Evolutionary conservation across 2,329 filamentous ascomycete genomes (phyloP).

Genomic region (Chrysosphaeria jannelii): DNA sequence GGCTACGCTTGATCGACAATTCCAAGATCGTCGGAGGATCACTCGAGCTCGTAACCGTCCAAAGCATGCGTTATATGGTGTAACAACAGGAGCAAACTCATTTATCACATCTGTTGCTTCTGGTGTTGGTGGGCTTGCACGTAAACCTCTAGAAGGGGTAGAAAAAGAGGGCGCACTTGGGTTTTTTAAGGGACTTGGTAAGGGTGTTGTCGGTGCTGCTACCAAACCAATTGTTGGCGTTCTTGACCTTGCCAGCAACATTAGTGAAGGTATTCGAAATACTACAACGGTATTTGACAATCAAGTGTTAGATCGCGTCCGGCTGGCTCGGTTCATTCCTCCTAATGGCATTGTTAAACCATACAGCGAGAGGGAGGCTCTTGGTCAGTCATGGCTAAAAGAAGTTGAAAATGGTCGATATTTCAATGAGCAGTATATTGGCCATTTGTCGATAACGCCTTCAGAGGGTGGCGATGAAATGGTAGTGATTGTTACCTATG

Average conservation of each 20-base stretch:
- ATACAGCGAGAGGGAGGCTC: constrained; percentile 77
- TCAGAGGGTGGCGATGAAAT: no score
- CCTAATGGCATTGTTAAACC: constrained; percentile 80
- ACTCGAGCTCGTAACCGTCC: constrained; percentile 75
- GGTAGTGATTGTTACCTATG: constrained; percentile 68
- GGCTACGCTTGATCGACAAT: constrained; percentile 91
- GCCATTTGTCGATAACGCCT: no score
- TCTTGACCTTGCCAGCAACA: constrained; percentile 86
- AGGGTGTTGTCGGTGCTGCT: constrained; percentile 74
- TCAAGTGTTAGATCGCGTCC: constrained; percentile 75
- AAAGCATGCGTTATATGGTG: constrained; percentile 89
- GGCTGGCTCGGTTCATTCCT: constrained; percentile 76
- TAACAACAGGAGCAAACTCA: constrained; percentile 82
- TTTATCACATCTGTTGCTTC: constrained; percentile 80
- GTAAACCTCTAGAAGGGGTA: constrained; percentile 81
- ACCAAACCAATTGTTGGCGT: constrained; percentile 94
- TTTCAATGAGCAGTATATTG: constrained; percentile 94
- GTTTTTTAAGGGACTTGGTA: constrained; percentile 93
- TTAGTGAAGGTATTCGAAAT: constrained; percentile 91
- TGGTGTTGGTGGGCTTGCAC: constrained; percentile 73
- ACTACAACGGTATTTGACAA: constrained; percentile 96
- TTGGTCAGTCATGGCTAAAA: constrained; percentile 97
- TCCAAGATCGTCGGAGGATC: constrained; percentile 87
- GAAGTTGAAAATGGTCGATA: constrained; percentile 92
- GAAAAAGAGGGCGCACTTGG: constrained; percentile 83